Evolutionary conservation across 306 rosid species (phyloP).

Genomic region (Aeschynomene evenia): DNA sequence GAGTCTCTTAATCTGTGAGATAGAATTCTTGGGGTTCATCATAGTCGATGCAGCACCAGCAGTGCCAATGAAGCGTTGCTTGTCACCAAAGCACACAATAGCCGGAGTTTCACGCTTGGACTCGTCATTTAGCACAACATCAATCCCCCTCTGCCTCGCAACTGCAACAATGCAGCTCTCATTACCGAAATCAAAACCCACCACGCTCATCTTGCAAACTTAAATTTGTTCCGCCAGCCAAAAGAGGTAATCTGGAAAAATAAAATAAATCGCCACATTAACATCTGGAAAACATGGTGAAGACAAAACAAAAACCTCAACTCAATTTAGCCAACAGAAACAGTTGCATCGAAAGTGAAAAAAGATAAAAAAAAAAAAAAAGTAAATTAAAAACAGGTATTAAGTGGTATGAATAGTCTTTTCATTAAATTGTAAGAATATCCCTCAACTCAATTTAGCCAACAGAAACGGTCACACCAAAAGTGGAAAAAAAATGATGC

Average conservation of each 20-base stretch:
- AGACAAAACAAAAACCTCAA: too few relatives aligned
- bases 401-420: too few relatives aligned
- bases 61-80: conserved; percentile 89
- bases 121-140: conserved; percentile 93
- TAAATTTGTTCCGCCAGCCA: conserved; percentile 3
- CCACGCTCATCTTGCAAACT: conserved; percentile 70
- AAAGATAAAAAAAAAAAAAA: too few relatives aligned
- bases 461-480: too few relatives aligned
- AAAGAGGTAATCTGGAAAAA: not conserved
- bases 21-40: conserved; percentile 93
- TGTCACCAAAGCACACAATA: conserved; percentile 92
- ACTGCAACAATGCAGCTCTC: conserved; percentile 97
- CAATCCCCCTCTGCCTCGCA: conserved; percentile 94
- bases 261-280: not conserved
- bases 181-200: conserved; percentile 94
- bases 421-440: too few relatives aligned
- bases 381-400: too few relatives aligned
- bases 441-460: too few relatives aligned
- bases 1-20: conserved; percentile 77
- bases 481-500: too few relatives aligned
- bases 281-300: not conserved
- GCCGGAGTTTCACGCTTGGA: conserved; percentile 97
- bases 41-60: conserved; percentile 92
- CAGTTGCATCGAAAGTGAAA: too few relatives aligned
- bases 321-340: too few relatives aligned